Conservation (phyloP, 208 protist genomes). For the Leishmania guyanensis region DNA sequence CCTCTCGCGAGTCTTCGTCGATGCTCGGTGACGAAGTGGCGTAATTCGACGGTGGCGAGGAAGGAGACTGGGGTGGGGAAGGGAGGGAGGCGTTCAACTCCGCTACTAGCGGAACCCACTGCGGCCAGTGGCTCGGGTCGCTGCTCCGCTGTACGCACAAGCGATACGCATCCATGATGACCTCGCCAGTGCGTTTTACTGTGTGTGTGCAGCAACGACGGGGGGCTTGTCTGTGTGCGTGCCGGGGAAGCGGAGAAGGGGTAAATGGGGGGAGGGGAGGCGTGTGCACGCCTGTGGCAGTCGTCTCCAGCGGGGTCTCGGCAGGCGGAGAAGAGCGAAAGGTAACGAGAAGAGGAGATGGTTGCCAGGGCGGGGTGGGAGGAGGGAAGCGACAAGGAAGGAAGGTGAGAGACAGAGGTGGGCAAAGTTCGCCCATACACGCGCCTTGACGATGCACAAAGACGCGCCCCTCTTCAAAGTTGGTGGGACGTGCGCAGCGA, state of each 20-base stretch:
- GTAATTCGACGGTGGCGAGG: not conserved
- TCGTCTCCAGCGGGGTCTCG: not conserved
- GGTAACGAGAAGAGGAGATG: not conserved
- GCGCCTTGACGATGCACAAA: not conserved
- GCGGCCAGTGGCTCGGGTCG: conserved; percentile 18
- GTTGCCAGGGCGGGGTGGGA: not conserved
- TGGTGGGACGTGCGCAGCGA: not conserved
- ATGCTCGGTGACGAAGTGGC: not conserved
- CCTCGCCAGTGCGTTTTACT: too few species aligned
- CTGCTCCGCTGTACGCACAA: not conserved
- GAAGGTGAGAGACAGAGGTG: not conserved
- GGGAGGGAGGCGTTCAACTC: not conserved
- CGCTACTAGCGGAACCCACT: not conserved
- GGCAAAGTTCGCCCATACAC: not conserved
- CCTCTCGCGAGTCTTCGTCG: not conserved
- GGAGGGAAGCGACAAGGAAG: too few species aligned
- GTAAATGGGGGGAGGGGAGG: not conserved
- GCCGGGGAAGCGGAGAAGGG: not conserved
- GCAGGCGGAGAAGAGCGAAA: not conserved
- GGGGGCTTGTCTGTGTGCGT: not conserved
- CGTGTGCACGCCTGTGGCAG: not conserved
- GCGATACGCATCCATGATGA: not conserved
- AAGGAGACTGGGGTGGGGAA: not conserved
- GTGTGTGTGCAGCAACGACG: not conserved
- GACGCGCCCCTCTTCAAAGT: not conserved